Evolutionary conservation across 2,329 filamentous ascomycete species (phyloP).

Genomic region (Drechslerella dactyloides): DNA sequence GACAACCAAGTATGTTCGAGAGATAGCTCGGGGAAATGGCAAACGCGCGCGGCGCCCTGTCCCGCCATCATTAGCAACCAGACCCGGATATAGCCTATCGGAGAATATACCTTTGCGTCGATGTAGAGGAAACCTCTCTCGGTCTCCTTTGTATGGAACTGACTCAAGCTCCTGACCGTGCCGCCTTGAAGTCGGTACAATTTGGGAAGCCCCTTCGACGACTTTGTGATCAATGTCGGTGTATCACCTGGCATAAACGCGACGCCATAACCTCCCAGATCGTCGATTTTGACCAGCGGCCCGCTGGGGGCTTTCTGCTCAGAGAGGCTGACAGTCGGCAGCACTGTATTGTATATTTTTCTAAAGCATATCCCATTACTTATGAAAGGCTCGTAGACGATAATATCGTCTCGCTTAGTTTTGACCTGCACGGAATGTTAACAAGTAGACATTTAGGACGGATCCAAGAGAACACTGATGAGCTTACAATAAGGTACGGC

Average conservation of each 20-base stretch:
- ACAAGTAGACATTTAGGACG: too few relatives aligned
- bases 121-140: constrained; percentile 83
- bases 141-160: constrained; percentile 78
- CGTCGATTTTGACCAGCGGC: constrained; percentile 66
- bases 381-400: constrained; percentile 81
- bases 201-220: constrained; percentile 75
- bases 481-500: constrained; percentile 81
- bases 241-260: constrained; percentile 83
- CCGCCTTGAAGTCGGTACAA: constrained; percentile 75
- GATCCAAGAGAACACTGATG: too few relatives aligned
- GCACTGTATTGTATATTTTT: constrained; percentile 44
- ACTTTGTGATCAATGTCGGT: constrained; percentile 81
- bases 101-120: constrained; percentile 64
- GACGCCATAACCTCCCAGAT: constrained; percentile 77
- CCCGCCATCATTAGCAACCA: constrained; percentile 3
- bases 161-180: constrained; percentile 73
- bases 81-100: background rate
- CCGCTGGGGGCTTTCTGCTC: constrained; percentile 61
- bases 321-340: constrained; percentile 43
- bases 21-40: constrained; percentile 73
- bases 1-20: constrained; percentile 80
- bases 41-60: constrained; percentile 74
- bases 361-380: constrained; percentile 52
- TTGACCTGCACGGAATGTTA: constrained; percentile 64
- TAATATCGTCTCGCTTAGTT: constrained; percentile 79